Percentiles rank a stretch among this genome's conserved stretches.
Evolutionary conservation across 352 stramenopile genomes (phyloP).

Genomic region (Phytophthora litchii): DNA sequence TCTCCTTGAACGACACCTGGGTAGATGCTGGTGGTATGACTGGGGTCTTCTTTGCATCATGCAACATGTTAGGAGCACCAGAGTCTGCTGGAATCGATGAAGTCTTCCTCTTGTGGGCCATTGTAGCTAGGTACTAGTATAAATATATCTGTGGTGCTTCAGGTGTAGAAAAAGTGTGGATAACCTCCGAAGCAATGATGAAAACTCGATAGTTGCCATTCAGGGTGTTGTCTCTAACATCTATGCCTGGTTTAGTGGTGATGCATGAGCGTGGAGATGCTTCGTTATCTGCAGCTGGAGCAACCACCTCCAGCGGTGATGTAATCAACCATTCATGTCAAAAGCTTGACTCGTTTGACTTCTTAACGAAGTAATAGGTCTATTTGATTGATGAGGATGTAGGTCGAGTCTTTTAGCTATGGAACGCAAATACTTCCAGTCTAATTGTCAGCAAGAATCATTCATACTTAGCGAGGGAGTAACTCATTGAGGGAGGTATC

Average conservation of each 20-base stretch:
- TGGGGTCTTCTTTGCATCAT: background rate
- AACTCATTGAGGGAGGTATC: constrained; percentile 26
- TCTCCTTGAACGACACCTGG: constrained; percentile 79
- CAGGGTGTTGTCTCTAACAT: no score
- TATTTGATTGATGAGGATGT: constrained; percentile 13
- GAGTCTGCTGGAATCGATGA: background rate
- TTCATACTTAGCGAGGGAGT: constrained; percentile 24
- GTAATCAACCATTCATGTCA: no score
- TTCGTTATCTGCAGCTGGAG: no score
- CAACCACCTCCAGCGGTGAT: no score
- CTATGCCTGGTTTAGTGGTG: no score
- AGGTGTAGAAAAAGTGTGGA: constrained; percentile 12
- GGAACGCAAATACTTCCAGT: no score
- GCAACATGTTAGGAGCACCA: background rate
- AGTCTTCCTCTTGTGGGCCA: constrained; percentile 22
- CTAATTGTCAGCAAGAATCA: background rate
- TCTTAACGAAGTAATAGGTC: no score
- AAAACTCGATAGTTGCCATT: no score
- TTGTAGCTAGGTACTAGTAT: no score
- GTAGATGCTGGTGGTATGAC: constrained; percentile 7
- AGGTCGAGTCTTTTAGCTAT: constrained; percentile 1
- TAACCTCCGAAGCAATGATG: no score
- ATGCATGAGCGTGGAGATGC: no score
- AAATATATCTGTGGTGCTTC: background rate
- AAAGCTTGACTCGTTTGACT: no score